Conservation (phyloP, 805 yeast species). For the Sugiyamaella boreocaroliniensis region DNA sequence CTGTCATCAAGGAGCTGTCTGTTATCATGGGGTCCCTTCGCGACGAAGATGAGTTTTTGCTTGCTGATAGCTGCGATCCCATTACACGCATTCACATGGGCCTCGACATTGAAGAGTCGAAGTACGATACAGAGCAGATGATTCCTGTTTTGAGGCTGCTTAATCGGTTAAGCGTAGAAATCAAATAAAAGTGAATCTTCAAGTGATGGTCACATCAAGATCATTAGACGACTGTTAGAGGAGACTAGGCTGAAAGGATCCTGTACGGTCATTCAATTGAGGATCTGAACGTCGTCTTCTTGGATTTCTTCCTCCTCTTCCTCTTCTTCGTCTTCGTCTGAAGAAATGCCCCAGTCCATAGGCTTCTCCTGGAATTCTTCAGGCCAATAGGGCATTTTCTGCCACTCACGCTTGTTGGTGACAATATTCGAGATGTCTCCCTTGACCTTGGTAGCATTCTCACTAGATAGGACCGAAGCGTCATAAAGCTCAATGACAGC, state of each 20-base stretch:
- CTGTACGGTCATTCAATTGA: too few species aligned
- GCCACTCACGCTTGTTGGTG: constrained; percentile 29
- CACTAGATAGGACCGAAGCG: constrained; percentile 11
- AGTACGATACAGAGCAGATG: not conserved
- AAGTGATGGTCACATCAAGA: not conserved
- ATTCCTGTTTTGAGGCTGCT: not conserved
- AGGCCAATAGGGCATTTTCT: constrained; percentile 29
- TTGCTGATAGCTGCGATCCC: not conserved
- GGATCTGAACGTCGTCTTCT: not conserved
- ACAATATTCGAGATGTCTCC: constrained; percentile 33
- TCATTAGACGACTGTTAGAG: too few species aligned
- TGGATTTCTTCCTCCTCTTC: constrained; percentile 18
- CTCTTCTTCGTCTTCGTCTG: constrained; percentile 22
- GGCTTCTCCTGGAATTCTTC: constrained; percentile 24
- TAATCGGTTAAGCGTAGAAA: not conserved
- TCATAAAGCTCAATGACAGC: constrained; percentile 25
- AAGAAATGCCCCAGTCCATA: constrained; percentile 17
- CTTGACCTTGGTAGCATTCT: constrained; percentile 21
- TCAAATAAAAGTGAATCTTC: too few species aligned
- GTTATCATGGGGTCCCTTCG: not conserved
- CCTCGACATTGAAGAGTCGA: not conserved
- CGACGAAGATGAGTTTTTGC: not conserved
- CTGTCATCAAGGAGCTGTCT: constrained; percentile 1
- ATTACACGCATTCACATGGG: not conserved
- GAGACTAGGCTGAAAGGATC: too few species aligned